These are phyloP conservation scores for Blastobotrys malaysiensis DNA, from an alignment of 1,139 yeast genomes.

Conservation along the genomic window DNA sequence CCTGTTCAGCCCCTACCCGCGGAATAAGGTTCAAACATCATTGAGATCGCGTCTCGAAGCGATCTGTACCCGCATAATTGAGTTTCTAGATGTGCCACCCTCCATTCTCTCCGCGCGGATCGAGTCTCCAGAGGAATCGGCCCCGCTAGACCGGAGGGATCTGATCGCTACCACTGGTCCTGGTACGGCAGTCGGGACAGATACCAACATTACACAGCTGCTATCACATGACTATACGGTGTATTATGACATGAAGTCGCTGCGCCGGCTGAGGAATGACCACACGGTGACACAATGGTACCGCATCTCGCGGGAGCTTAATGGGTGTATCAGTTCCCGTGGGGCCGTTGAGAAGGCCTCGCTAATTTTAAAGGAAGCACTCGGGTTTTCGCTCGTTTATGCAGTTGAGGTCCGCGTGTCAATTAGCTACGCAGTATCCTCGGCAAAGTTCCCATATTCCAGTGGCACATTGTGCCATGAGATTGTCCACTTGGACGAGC, in stretches of 20 bases:
- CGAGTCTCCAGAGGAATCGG: constrained; percentile 13
- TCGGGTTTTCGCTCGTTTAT: constrained; percentile 47
- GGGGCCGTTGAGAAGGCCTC: constrained; percentile 34
- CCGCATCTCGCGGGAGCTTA: constrained; percentile 39
- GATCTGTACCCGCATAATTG: constrained; percentile 43
- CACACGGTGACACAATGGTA: constrained; percentile 26
- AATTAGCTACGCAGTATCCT: constrained; percentile 12
- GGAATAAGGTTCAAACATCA: constrained; percentile 37
- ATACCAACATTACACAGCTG: not conserved
- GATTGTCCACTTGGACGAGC: constrained; percentile 33
- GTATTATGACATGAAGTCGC: constrained; percentile 15
- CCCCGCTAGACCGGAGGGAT: not conserved
- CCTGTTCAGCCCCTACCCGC: constrained; percentile 49
- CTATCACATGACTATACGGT: constrained; percentile 13
- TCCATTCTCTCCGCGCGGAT: constrained; percentile 18
- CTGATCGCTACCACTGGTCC: too few relatives aligned
- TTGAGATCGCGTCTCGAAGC: constrained; percentile 36
- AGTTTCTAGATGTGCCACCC: constrained; percentile 34
- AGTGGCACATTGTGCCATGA: constrained; percentile 43
- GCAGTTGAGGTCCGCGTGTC: constrained; percentile 49
- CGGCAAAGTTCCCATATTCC: not conserved
- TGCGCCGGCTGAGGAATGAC: constrained; percentile 19
- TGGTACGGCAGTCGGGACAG: not conserved
- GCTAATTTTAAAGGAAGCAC: constrained; percentile 37
- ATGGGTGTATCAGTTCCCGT: constrained; percentile 36